Base-by-base conservation (phyloP, 106 monocot genomes). In the Allium cepa region DNA sequence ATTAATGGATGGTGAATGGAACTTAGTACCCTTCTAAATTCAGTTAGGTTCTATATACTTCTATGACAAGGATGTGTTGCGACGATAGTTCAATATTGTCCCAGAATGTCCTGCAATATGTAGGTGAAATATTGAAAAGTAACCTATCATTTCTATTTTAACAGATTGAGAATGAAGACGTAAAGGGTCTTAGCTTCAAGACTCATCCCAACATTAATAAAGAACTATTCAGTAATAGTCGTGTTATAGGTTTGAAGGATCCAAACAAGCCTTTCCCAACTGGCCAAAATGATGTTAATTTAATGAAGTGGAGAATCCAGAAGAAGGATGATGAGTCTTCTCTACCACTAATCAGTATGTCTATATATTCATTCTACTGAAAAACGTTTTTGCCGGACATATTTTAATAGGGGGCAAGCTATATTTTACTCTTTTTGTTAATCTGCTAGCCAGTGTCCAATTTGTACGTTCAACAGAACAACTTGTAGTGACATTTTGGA, bases 271-370 rank as follows among this genome's bases (percentile, higher is more conserved):
- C 97, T 56, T 97, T 97, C 36, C 97, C 97, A 10, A 80, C 79
- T 50, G 97, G 97, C 70, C 97, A 97, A 75, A 88, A 89, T 75
- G 97, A 92, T 75, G 87, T 87, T 70, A 80, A 80, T 61, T 72
- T 97, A 47, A 84, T 97, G 88, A 97, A 92, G 72, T 97, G 97
- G 97, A 86, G 97, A 81, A 89, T 97, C 67, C 97, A 97, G 77
- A 84, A 87, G 62, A 75, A 92, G 89, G 77, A 97, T 66, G 36
- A 36, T 2, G 97, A 97, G 79, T 52, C 77, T 45, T 74, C 92
- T 55, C 69, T 97, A 69, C 97, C 97, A 48, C 79, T 95, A 68
- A 88, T 88, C 63, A 88, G 94, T 95, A n/a, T 4, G 79, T 65
- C 56, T 47, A 50, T 26, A 53, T 55, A 56, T 46, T 10, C 56